Evolutionary conservation across 305 asterid species (phyloP), one percentile per base, ranked within the genome.

Genomic region (Ilex paraguariensis): DNA sequence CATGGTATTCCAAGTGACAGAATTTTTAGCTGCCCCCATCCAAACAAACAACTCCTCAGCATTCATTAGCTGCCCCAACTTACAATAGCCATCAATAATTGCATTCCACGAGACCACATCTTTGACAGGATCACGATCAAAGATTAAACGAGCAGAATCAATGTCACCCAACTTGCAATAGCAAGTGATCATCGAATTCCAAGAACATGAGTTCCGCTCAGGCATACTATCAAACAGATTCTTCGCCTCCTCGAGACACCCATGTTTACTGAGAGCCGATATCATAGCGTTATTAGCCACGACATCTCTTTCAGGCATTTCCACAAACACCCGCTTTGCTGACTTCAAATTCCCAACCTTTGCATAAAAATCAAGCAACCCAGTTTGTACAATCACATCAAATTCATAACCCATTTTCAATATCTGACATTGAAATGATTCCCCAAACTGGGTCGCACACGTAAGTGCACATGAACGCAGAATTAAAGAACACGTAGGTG

Each of bases 1-100:
- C 78, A 78, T 44, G 4, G 80, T 75, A 50, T 72, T 74, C 78
- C 80, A 78, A 13, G 73, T 68, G 31, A 75, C 45, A 33, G 66
- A 67, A 60, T 72, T 71, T 65, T 61, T 78, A 28, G 51, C 56
- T 3, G 50, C 56, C 33, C 61, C 77, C 69, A 76, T 68, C 62
- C 16, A 15, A 7, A 9, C 3, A 68, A 68, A 71, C 72, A 71
- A 40, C 61, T 64, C 72, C n/a, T 71, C 81, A 0, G 81, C 80
- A 31, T 57, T 53, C 55, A 10, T 46, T 56, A 75, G 46, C 42
- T 54, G 56, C 8, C 68, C 77, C 8, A 66, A 42, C 57, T 76
- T 71, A 58, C 74, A 67, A 33, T 71, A 71, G 31, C 77, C 72
- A 65, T 68, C 70, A 4, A 76, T 61, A 74, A 76, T 71, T 4